Conservation (phyloP, 1,284 basidiomycete species). For the Vanrija sp. region DNA sequence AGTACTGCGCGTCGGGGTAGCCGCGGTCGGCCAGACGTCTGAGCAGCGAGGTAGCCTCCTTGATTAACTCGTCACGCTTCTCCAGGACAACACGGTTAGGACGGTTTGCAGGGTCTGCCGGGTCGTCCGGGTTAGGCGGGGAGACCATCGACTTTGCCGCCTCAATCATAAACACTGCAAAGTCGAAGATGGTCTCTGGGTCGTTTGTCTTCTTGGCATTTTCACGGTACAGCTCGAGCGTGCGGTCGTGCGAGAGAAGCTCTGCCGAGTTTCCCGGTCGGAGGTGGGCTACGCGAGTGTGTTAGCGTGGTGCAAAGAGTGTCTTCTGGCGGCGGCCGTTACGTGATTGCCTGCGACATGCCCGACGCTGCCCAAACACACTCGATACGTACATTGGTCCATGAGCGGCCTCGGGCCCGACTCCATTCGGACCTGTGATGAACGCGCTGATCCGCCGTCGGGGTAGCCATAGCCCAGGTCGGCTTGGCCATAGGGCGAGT, state of each 20-base stretch:
- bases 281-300: constrained; percentile 61
- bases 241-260: constrained; percentile 88
- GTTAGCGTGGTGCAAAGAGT: not conserved
- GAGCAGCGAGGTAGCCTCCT: constrained; percentile 79
- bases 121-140: constrained; percentile 34
- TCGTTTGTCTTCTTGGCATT: constrained; percentile 99
- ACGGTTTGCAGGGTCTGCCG: constrained; percentile 15
- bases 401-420: constrained; percentile 36
- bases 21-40: constrained; percentile 90
- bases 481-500: not conserved
- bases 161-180: constrained; percentile 98
- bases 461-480: not conserved
- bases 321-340: not conserved
- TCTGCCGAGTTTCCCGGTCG: constrained; percentile 88
- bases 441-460: constrained; percentile 12
- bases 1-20: constrained; percentile 91
- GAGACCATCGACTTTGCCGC: constrained; percentile 72
- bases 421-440: constrained; percentile 18
- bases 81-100: constrained; percentile 73
- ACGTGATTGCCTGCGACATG: not conserved
- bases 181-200: constrained; percentile 95
- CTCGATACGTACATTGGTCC: constrained; percentile 46
- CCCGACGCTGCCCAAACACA: not conserved
- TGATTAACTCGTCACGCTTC: constrained; percentile 79
- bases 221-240: constrained; percentile 90